These are phyloP conservation scores for Cercospora sesami DNA, from an alignment of 2,329 filamentous ascomycete genomes.

Conservation along the genomic window DNA sequence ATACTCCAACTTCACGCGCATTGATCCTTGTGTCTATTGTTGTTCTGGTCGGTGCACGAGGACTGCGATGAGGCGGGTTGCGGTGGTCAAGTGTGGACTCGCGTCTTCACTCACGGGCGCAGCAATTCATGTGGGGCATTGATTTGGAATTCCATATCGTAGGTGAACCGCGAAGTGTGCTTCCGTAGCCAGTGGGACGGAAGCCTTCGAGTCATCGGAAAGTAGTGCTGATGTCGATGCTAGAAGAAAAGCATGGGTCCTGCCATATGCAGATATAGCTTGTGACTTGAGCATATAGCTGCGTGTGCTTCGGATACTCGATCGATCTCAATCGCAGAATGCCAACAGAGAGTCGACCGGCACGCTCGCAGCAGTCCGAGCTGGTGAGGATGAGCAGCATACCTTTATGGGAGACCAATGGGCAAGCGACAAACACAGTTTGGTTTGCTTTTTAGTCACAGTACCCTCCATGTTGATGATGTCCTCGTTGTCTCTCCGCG, in stretches of 20 bases:
- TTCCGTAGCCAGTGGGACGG: not conserved
- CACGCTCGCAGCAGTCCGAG: not conserved
- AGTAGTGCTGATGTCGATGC: not conserved
- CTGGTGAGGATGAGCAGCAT: not conserved
- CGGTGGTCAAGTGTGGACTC: not conserved
- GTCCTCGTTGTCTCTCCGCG: not conserved
- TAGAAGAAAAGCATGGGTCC: not conserved
- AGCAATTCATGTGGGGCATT: not conserved
- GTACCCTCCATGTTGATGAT: not conserved
- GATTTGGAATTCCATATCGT: not conserved
- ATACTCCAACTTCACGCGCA: not conserved
- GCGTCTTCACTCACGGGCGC: not conserved
- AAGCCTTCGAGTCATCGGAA: not conserved
- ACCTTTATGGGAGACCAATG: not conserved
- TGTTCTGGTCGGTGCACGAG: not conserved
- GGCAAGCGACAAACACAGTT: not conserved
- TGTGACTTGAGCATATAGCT: not conserved
- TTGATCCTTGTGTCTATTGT: not conserved
- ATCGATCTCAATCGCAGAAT: not conserved
- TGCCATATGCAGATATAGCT: not conserved
- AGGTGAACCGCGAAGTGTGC: not conserved
- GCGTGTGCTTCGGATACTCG: not conserved
- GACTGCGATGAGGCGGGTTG: not conserved
- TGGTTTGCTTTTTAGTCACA: not conserved
- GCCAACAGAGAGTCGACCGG: not conserved